Evolutionary conservation across 495 filamentous ascomycete species (phyloP).

Genomic region (Annulohypoxylon maeteangense): DNA sequence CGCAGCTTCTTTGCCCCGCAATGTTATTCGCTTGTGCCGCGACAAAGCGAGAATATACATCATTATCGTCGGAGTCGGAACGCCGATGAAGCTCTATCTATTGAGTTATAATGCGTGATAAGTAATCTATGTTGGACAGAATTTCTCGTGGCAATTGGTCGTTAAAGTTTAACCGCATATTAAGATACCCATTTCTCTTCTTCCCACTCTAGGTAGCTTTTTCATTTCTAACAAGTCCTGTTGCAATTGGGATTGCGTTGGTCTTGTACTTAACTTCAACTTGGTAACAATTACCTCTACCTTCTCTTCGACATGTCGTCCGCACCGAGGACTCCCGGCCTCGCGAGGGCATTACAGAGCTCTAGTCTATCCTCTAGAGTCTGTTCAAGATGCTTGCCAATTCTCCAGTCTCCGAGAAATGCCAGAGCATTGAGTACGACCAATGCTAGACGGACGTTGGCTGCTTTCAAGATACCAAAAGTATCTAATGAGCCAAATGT

Average conservation of each 20-base stretch:
- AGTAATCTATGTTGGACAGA: constrained; percentile 14
- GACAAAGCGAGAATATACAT: constrained; percentile 42
- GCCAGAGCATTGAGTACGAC: constrained; percentile 35
- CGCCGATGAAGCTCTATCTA: constrained; percentile 35
- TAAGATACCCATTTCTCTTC: constrained; percentile 13
- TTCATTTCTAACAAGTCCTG: background rate
- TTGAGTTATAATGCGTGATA: constrained; percentile 23
- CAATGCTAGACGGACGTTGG: constrained; percentile 56
- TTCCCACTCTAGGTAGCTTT: background rate
- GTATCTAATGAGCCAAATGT: constrained; percentile 95
- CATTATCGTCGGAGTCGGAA: constrained; percentile 37
- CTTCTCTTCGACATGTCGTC: constrained; percentile 28
- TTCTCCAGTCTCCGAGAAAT: constrained; percentile 30
- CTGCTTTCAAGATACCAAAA: constrained; percentile 86
- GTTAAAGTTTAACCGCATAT: background rate
- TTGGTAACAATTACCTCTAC: background rate
- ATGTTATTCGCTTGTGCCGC: constrained; percentile 30
- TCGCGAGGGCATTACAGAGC: constrained; percentile 38
- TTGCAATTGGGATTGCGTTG: background rate
- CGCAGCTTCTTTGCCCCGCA: constrained; percentile 26
- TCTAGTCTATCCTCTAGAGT: constrained; percentile 28
- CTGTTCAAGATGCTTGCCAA: constrained; percentile 36
- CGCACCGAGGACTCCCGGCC: constrained; percentile 34
- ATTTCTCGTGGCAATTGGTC: background rate
- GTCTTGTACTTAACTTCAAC: background rate